Evolutionary conservation across 176 grass and related monocot genomes (phyloP).

Genomic region (Oryza glaberrima): DNA sequence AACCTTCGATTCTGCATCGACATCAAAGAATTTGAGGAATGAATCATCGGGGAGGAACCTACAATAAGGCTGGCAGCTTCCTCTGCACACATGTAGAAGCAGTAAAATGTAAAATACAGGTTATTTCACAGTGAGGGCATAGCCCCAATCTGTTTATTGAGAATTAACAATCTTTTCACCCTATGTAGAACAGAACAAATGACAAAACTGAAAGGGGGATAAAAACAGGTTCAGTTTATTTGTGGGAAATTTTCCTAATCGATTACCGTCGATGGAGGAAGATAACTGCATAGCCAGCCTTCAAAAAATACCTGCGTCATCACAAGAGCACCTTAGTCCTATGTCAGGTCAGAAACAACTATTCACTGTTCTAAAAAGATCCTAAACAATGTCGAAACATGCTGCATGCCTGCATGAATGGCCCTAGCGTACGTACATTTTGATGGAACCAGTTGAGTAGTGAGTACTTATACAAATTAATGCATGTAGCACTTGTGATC

Average conservation of each 20-base stretch:
- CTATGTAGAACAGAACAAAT: not conserved
- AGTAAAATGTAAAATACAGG: conserved; percentile 10
- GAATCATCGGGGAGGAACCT: conserved; percentile 86
- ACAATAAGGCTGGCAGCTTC: conserved; percentile 87
- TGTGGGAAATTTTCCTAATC: not conserved
- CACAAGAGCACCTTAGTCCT: not conserved
- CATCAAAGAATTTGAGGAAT: conserved; percentile 74
- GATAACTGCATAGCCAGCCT: conserved; percentile 87
- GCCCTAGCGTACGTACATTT: not conserved
- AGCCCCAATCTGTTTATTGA: not conserved
- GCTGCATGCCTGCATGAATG: not conserved
- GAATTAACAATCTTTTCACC: not conserved
- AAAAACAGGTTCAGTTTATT: conserved; percentile 2
- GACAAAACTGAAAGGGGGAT: conserved; percentile 4
- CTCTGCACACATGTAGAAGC: conserved; percentile 46
- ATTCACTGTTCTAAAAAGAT: not conserved
- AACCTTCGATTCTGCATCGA: conserved; percentile 67
- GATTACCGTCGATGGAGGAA: conserved; percentile 72
- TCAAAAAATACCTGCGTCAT: conserved; percentile 75
- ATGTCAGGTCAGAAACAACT: not conserved
- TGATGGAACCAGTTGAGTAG: not conserved
- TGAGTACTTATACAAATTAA: not conserved
- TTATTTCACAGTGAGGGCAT: conserved; percentile 30
- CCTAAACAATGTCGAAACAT: not conserved
- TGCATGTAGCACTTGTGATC: conserved; percentile 6